These are phyloP conservation scores for Tetracentron sinense DNA, from an alignment of 164 flowering plant genomes.

Conservation along the genomic window DNA sequence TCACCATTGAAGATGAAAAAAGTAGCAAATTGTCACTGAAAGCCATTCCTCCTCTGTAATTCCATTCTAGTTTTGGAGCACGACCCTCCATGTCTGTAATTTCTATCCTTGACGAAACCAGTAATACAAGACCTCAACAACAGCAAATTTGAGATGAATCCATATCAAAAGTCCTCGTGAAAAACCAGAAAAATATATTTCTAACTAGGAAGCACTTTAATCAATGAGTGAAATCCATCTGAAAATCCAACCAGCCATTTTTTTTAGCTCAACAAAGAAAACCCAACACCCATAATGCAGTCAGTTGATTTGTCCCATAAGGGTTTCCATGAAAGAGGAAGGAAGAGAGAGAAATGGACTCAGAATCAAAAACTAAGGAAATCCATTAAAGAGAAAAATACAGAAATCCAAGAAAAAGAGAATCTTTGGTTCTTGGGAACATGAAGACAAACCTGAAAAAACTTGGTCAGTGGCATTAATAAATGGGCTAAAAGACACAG, in stretches of 20 bases:
- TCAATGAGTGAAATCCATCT: not conserved
- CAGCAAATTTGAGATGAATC: conserved; percentile 1
- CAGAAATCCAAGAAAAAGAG: conserved; percentile 9
- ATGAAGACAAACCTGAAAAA: conserved; percentile 15
- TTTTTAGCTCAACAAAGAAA: not conserved
- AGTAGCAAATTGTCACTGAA: not conserved
- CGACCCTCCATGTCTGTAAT: conserved; percentile 2
- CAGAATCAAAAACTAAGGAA: conserved; percentile 9
- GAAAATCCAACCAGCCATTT: conserved; percentile 4
- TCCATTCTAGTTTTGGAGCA: not conserved
- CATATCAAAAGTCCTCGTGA: conserved; percentile 4
- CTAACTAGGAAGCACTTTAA: not conserved
- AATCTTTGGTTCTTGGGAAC: conserved; percentile 17
- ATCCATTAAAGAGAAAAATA: not conserved
- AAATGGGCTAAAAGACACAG: too few relatives aligned
- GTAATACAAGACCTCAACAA: not conserved
- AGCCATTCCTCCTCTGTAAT: not conserved
- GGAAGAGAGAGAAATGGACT: not conserved
- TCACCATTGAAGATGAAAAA: conserved; percentile 9
- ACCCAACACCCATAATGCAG: not conserved
- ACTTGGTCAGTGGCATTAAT: conserved; percentile 10
- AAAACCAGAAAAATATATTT: not conserved
- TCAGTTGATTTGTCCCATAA: conserved; percentile 8
- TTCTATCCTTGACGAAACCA: not conserved
- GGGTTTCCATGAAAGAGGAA: conserved; percentile 6